These are phyloP conservation scores for Microcos paniculata DNA, from an alignment of 345 rosid genomes.

Conservation along the genomic window DNA sequence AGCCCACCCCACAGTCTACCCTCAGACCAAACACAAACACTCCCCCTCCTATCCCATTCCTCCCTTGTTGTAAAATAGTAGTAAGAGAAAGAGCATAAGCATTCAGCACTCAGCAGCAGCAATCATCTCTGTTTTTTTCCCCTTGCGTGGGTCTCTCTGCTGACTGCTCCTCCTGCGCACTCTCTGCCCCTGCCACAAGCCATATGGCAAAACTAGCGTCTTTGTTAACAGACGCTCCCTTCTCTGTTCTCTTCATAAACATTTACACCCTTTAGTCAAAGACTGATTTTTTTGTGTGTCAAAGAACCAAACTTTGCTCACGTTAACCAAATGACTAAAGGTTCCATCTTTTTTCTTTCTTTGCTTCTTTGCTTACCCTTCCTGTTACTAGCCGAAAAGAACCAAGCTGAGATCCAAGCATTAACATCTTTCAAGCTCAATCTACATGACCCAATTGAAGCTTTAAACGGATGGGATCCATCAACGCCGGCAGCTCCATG, in stretches of 20 bases:
- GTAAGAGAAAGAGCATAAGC: not conserved
- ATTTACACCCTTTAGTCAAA: not conserved
- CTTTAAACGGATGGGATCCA: conserved; percentile 69
- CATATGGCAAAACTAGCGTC: conserved; percentile 9
- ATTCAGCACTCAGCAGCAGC: not conserved
- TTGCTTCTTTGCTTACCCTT: conserved; percentile 21
- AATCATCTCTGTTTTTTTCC: not conserved
- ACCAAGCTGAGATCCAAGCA: conserved; percentile 61
- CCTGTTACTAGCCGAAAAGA: conserved; percentile 17
- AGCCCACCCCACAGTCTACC: not conserved
- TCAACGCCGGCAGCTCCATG: conserved; percentile 76
- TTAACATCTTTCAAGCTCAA: conserved; percentile 67
- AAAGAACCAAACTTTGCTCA: not conserved
- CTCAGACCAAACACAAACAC: not conserved
- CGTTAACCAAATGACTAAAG: conserved; percentile 11
- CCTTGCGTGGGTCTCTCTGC: not conserved
- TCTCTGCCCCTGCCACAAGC: not conserved
- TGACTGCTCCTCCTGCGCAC: not conserved
- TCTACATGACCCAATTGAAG: conserved; percentile 76
- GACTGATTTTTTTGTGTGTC: not conserved
- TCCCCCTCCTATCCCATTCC: not conserved
- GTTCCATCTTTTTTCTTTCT: not conserved
- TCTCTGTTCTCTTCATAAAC: not conserved
- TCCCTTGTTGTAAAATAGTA: not conserved
- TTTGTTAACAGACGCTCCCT: conserved; percentile 4